Evolutionary conservation across 805 yeast genomes (phyloP), one percentile per base, ranked within the genome.

Genomic region (Candida boleticola): DNA sequence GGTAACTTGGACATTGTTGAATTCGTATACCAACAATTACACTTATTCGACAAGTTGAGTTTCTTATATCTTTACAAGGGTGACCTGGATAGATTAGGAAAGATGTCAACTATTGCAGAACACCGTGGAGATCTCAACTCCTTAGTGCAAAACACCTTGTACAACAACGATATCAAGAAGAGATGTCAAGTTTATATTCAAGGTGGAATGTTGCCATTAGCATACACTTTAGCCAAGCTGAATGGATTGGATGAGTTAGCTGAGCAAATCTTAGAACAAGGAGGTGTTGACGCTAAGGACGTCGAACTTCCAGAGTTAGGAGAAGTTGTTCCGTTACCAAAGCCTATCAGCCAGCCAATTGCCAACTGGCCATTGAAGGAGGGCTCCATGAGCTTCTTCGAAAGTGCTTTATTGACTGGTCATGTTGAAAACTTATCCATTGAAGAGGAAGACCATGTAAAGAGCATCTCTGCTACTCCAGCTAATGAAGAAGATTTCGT

Each of bases 41-140:
- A 85, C 51, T 76, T 80, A 44, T 85, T 93, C 49, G 98, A 92
- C 60, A 87, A 87, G 67, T 74, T 95, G 47, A 87, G 97, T 3
- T 90, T 93, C 73, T 72, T 89, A 45, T 93, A 93, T 60, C 71
- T 92, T 52, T 71, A 81, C 47, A 84, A 90, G 44, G 99, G 98
- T 65, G 90, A 92, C 57, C 55, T 61, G 21, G 76, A 76, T 34
- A 84, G 92, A 58, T 71, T 93, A 57, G 65, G 77, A 38, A 89
- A 85, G 65, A 90, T 93, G 96, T 83, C 88, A 49, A 72, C 78
- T 46, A 89, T 92, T 68, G 93, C 98, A 36, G 95, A 85, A 59
- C 84, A 82, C 51, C 85, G 97, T 57, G 85, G 85, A 43, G 95
- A 92, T 60, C 63, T 77, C 35, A 77, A 86, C 19, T 82, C 96